Conservation (phyloP, 352 stramenopile genomes). For the Phytophthora vignae region DNA sequence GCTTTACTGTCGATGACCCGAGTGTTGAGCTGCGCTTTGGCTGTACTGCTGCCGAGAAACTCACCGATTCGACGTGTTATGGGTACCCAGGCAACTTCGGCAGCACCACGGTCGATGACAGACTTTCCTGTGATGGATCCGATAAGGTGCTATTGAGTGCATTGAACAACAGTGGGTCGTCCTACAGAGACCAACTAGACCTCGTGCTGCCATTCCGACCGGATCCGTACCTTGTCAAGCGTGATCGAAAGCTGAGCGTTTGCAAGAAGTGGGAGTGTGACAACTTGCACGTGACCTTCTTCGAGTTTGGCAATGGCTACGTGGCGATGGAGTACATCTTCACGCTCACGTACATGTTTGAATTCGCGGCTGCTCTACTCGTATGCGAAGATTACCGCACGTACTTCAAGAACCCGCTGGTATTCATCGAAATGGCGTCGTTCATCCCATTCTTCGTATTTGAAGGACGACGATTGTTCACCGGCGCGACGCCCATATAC, state of each 20-base stretch:
- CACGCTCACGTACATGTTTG: conserved; percentile 69
- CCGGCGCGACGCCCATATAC: conserved; percentile 54
- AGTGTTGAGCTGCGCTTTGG: conserved; percentile 52
- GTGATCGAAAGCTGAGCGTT: conserved; percentile 52
- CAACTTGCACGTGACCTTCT: conserved; percentile 74
- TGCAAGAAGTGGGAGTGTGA: conserved; percentile 85
- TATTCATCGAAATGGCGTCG: conserved; percentile 70
- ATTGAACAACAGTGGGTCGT: conserved; percentile 8
- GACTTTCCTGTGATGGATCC: conserved; percentile 56
- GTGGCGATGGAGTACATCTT: conserved; percentile 73
- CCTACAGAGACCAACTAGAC: conserved; percentile 38
- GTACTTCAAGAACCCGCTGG: conserved; percentile 75
- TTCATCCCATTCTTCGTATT: conserved; percentile 78
- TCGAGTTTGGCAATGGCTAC: conserved; percentile 70
- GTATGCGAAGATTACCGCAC: conserved; percentile 46
- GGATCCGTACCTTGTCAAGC: conserved; percentile 46
- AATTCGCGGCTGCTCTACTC: conserved; percentile 53
- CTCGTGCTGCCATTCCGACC: conserved; percentile 62
- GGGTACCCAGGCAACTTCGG: conserved; percentile 68
- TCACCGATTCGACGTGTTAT: conserved; percentile 54
- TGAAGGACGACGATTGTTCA: conserved; percentile 53
- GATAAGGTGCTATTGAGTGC: conserved; percentile 26
- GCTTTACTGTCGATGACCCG: conserved; percentile 56
- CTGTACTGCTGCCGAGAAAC: conserved; percentile 53
- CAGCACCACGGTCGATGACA: conserved; percentile 26